Evolutionary conservation across 495 filamentous ascomycete species (phyloP).

Genomic region (Daldinia bambusicola): DNA sequence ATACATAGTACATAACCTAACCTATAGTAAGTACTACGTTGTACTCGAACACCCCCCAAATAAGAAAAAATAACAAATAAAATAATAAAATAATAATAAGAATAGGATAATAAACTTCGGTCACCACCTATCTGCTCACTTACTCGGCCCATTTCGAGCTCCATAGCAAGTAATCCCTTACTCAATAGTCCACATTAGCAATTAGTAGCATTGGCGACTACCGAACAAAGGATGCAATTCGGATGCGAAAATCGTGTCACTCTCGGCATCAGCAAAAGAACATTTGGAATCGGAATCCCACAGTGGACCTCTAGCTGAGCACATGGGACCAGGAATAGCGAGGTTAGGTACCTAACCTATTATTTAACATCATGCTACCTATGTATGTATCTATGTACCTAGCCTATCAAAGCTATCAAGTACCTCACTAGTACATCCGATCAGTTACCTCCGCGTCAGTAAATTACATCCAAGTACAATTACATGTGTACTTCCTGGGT

Average conservation of each 20-base stretch:
- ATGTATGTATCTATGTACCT: too few species aligned
- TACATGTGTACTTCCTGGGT: slow-evolving; percentile 21
- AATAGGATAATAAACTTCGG: not conserved
- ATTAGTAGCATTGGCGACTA: slow-evolving; percentile 17
- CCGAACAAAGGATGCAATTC: slow-evolving; percentile 13
- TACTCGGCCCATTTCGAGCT: slow-evolving; percentile 18
- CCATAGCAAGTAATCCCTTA: slow-evolving; percentile 17
- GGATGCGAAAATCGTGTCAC: slow-evolving; percentile 15
- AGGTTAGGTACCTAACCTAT: not conserved
- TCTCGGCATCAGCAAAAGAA: slow-evolving; percentile 11
- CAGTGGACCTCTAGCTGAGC: not conserved
- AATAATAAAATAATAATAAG: not conserved
- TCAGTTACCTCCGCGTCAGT: not conserved
- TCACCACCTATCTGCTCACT: slow-evolving; percentile 15
- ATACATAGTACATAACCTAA: too few species aligned
- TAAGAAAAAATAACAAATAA: not conserved
- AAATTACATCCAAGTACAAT: not conserved
- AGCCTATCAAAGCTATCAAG: not conserved
- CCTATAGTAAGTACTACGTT: not conserved
- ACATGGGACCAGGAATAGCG: not conserved
- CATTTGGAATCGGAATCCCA: not conserved
- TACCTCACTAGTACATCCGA: not conserved
- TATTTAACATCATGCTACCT: too few species aligned
- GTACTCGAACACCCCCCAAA: not conserved
- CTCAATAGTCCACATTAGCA: slow-evolving; percentile 11